Base-by-base conservation (phyloP, 129 eudicot genomes). In the Scalesia atractyloides region DNA sequence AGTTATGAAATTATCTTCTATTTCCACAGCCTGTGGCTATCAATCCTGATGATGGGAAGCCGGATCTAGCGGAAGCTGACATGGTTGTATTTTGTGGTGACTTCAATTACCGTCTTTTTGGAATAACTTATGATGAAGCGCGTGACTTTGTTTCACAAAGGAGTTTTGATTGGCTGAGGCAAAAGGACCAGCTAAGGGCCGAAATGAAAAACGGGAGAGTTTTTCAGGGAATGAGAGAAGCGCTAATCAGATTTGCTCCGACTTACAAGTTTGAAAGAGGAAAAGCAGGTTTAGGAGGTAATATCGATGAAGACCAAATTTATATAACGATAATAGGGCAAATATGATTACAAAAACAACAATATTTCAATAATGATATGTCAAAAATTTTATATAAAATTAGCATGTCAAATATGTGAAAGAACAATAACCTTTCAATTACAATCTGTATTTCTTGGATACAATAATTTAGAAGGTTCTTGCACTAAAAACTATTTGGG, bases 101-200 rank as follows among this genome's bases (percentile, higher is more conserved):
- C 76, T 95, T 95, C 72, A 95, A 95, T 79, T 95, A 95, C 74
- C 91, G 97, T 17, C 96, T 90, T 47, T 95, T 95, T 86, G 99
- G 99, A 66, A 90, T 95, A 83, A 82, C 99, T 11, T 95, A 95
- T 39, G 99, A 95, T 56, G 99, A 95, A 80, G 99, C 99, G 62
- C 89, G 99, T 47, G 99, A 95, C 72, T 85, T 95, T 73, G 99
- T 95, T 78, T 95, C 99, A n/a, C 99, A 95, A 82, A 86, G 97
- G 84, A 84, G 94, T 78, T 95, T 95, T 34, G 97, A 95, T 52
- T 95, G 99, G 97, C 90, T 95, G 36, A 86, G 99, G 43, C 96
- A 95, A 75, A 95, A 80, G 82, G 99, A 95, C 79, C 99, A 95
- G 75, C 79, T 95, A 34, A 82, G 96, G 73, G 97, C 91, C 9